A percentile compares a stretch with the other conserved stretches of the same genome.
Evolutionary conservation across 2,329 filamentous ascomycete genomes (phyloP).

Genomic region (Fusarium sp.): DNA sequence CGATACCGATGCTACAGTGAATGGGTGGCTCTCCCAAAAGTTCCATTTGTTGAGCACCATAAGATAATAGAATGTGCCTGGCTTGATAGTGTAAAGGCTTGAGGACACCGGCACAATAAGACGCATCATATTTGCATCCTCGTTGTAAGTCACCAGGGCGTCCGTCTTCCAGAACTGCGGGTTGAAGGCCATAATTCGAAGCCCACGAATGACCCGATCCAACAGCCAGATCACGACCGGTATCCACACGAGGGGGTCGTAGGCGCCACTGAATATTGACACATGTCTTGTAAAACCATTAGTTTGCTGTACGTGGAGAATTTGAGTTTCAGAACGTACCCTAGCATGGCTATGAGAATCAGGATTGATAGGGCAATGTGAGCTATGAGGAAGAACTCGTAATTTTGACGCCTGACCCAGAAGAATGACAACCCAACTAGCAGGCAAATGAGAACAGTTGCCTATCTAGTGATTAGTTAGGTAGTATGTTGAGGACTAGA

Average conservation of each 20-base stretch:
- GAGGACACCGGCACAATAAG: constrained; percentile 50
- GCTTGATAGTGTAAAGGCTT: constrained; percentile 46
- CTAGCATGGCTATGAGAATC: constrained; percentile 62
- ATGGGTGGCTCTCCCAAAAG: constrained; percentile 63
- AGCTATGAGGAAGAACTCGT: constrained; percentile 61
- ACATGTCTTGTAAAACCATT: constrained; percentile 52
- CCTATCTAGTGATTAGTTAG: constrained; percentile 39
- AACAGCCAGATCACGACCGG: neutral
- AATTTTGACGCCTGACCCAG: constrained; percentile 61
- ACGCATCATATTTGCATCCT: constrained; percentile 54
- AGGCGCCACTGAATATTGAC: constrained; percentile 62
- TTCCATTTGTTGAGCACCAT: constrained; percentile 52
- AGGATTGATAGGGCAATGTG: constrained; percentile 64
- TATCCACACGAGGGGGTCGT: constrained; percentile 48
- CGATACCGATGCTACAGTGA: constrained; percentile 55
- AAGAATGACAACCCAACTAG: constrained; percentile 61
- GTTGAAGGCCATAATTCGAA: neutral
- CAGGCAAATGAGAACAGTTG: constrained; percentile 57
- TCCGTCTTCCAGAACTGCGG: constrained; percentile 2
- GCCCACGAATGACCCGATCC: neutral
- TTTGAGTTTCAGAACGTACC: constrained; percentile 48
- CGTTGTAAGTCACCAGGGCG: neutral
- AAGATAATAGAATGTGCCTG: constrained; percentile 60
- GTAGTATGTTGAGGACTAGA: fast-evolving
- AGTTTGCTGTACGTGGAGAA: fast-evolving